A percentile compares a stretch with the other conserved stretches of the same genome.
These are phyloP conservation scores for Trichoderma erinaceum DNA, from an alignment of 495 filamentous ascomycete genomes.

Conservation along the genomic window DNA sequence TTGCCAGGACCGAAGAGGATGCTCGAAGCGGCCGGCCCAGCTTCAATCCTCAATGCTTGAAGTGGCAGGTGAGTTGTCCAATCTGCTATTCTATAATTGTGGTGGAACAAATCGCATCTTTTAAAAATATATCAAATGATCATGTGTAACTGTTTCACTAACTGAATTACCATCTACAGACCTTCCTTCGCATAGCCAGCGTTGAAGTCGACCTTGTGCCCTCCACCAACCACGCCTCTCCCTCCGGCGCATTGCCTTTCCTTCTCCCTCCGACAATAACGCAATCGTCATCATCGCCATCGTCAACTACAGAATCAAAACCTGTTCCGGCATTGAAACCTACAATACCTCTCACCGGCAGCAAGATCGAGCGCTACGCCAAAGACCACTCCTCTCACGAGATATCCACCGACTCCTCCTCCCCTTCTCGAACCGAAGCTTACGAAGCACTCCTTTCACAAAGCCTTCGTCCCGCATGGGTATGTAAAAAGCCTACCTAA, in stretches of 20 bases:
- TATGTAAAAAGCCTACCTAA: slow-evolving; percentile 28
- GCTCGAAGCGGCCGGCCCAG: slow-evolving; percentile 60
- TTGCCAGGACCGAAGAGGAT: slow-evolving; percentile 55
- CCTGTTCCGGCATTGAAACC: neutral
- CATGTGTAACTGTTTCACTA: slow-evolving; percentile 3
- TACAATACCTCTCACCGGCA: slow-evolving; percentile 14
- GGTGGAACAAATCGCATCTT: too few relatives aligned
- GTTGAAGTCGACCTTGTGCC: slow-evolving; percentile 62
- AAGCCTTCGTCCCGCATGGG: slow-evolving; percentile 81
- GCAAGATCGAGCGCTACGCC: slow-evolving; percentile 64
- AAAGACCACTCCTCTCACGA: slow-evolving; percentile 25
- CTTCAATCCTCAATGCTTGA: slow-evolving; percentile 90
- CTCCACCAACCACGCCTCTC: slow-evolving; percentile 90
- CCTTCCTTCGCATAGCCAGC: slow-evolving; percentile 72
- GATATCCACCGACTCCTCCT: slow-evolving; percentile 15
- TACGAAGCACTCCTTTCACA: slow-evolving; percentile 77
- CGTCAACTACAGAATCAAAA: neutral
- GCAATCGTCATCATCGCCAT: slow-evolving; percentile 50
- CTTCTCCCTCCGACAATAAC: slow-evolving; percentile 53
- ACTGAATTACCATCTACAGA: slow-evolving; percentile 41
- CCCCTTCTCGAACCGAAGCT: slow-evolving; percentile 54
- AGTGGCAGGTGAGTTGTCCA: slow-evolving; percentile 70
- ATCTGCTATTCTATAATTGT: neutral
- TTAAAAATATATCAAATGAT: neutral
- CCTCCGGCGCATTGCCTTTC: slow-evolving; percentile 81